Evolutionary conservation across 345 rosid species (phyloP).

Genomic region (Brassica incana): DNA sequence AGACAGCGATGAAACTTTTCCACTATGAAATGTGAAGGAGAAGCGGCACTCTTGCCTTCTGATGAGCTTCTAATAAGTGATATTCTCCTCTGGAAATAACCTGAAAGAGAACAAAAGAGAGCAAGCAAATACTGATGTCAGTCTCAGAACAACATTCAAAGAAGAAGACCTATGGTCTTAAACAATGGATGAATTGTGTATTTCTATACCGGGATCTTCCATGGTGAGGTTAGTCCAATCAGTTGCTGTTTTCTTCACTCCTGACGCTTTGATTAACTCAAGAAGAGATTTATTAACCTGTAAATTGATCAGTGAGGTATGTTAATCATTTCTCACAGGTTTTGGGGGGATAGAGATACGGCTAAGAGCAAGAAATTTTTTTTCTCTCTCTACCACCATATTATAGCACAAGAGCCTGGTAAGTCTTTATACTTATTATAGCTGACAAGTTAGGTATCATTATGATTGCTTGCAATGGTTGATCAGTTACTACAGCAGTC

Average conservation of each 20-base stretch:
- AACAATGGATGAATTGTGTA: neutral
- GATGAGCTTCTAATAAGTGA: slow-evolving; percentile 32
- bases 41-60: slow-evolving; percentile 40
- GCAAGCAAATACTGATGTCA: neutral
- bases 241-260: slow-evolving; percentile 51
- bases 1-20: slow-evolving; percentile 53
- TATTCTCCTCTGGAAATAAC: slow-evolving; percentile 46
- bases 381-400: neutral
- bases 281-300: slow-evolving; percentile 92
- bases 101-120: slow-evolving; percentile 36
- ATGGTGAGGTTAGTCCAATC: slow-evolving; percentile 73
- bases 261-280: slow-evolving; percentile 64
- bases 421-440: neutral
- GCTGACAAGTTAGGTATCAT: neutral
- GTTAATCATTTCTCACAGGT: slow-evolving; percentile 20
- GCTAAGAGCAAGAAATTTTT: neutral
- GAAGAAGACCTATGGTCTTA: neutral
- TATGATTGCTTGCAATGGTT: neutral
- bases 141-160: neutral
- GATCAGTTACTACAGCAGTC: neutral
- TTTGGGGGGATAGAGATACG: neutral
- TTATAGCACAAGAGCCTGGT: slow-evolving; percentile 14
- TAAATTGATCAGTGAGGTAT: slow-evolving; percentile 18
- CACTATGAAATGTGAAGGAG: slow-evolving; percentile 19
- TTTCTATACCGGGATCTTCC: slow-evolving; percentile 48